Evolutionary conservation across 1,284 basidiomycete genomes (phyloP).

Genomic region (Tilletia caries): DNA sequence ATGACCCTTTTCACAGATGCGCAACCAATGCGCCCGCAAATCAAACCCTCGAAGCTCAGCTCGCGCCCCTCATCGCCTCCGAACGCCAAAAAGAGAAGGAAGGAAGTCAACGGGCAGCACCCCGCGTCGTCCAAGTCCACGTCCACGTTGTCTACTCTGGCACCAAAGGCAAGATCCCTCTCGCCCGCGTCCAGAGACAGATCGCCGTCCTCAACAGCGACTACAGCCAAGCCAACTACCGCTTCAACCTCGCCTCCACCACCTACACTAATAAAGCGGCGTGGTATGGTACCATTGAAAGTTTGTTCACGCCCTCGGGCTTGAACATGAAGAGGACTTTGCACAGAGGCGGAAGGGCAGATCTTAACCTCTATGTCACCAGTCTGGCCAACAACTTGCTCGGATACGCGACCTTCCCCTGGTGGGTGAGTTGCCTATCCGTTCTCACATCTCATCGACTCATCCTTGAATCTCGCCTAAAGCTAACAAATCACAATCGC

Average conservation of each 20-base stretch:
- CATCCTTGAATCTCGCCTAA: no score
- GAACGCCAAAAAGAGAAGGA: background rate
- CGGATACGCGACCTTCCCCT: conserved; percentile 60
- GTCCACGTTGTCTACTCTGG: conserved; percentile 32
- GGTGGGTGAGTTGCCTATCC: conserved; percentile 18
- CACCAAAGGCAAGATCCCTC: conserved; percentile 22
- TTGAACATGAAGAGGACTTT: conserved; percentile 61
- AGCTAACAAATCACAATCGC: no score
- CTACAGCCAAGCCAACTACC: conserved; percentile 57
- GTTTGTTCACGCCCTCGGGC: conserved; percentile 53
- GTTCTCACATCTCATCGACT: no score
- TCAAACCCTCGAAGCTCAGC: background rate
- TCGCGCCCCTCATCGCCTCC: conserved; percentile 5
- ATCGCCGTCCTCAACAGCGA: conserved; percentile 60
- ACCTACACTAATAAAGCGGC: conserved; percentile 58
- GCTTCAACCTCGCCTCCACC: conserved; percentile 58
- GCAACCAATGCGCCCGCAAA: background rate
- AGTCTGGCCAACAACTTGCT: conserved; percentile 27
- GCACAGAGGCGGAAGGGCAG: conserved; percentile 56
- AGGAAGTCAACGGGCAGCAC: background rate
- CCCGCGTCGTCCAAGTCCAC: conserved; percentile 15
- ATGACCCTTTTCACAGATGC: no score
- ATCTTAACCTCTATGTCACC: conserved; percentile 62
- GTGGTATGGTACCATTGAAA: conserved; percentile 59
- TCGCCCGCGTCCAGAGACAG: conserved; percentile 43